Base-by-base conservation (phyloP, 305 asterid genomes). In the Petunia hybrid region DNA sequence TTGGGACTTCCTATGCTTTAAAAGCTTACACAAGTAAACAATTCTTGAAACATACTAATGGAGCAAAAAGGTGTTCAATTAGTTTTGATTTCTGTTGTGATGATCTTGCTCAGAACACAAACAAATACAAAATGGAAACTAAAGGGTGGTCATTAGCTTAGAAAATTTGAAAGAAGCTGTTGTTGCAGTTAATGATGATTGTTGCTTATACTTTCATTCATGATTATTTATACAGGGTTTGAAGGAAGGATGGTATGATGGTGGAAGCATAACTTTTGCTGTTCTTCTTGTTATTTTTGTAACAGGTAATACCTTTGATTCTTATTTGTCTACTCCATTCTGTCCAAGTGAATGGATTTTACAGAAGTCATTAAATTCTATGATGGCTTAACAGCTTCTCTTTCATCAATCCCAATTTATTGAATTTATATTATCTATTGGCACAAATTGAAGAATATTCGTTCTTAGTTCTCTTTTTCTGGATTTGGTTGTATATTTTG, bases 261-360 rank as follows among this genome's bases (percentile, higher is more conserved):
- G 99, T 79, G 98, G 98, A 86, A 94, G 99, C 91, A 96, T 96
- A 77, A 81, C 93, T 65, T 94, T 96, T 87, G 99, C 99, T 70
- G 98, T 96, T 83, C 85, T 96, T 87, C 94, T 96, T 83, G 98
- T 96, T 85, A 94, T 96, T 83, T 74, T 90, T 82, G 98, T 96
- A 55, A 96, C 98, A 64, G 99, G 99, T 94, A 83, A 59, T 70
- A 53, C 71, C 40, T n/a, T 61, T 80, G 22, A 62, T 76, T 81
- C 43, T 51, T 73, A 41, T 73, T 73, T 48, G 63, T 51, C 4
- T 35, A 31, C 78, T 46, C 9, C 42, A 45, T 71, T 48, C 48
- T 10, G 48, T 48, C 45, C 78, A 48, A 51, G 63, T 36, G 63
- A 73, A 73, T 36, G 63, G 63, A 73, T 73, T 48, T 71, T 71